Percentiles rank a stretch among this genome's conserved stretches.
Evolutionary conservation across 2,329 filamentous ascomycete genomes (phyloP).

Genomic region (Verticillium albo-atrum): DNA sequence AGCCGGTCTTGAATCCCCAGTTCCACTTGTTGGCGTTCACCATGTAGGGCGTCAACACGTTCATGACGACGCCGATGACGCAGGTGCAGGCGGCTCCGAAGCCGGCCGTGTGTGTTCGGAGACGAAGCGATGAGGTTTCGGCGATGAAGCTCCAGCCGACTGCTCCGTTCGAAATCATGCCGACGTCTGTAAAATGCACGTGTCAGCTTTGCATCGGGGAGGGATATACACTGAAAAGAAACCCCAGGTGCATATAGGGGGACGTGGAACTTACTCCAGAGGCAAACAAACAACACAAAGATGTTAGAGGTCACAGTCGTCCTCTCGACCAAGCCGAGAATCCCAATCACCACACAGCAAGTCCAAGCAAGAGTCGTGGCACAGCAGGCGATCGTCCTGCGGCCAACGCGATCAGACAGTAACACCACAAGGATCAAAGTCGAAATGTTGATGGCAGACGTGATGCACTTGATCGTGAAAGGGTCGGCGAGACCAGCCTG

Average conservation of each 20-base stretch:
- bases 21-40: conserved; percentile 23
- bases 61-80: conserved; percentile 13
- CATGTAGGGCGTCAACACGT: conserved; percentile 23
- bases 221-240: too few relatives aligned
- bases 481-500: conserved; percentile 22
- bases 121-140: conserved; percentile 28
- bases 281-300: conserved; percentile 12
- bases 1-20: conserved; percentile 25
- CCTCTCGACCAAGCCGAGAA: conserved; percentile 4
- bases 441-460: conserved; percentile 13
- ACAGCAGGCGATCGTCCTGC: conserved; percentile 10
- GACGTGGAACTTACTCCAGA: conserved; percentile 7
- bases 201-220: neutral
- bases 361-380: conserved; percentile 9
- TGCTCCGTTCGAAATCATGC: conserved; percentile 19
- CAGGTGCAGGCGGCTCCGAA: conserved; percentile 19
- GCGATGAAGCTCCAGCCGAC: conserved; percentile 23
- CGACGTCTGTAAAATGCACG: conserved; percentile 14
- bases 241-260: too few relatives aligned
- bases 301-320: conserved; percentile 4
- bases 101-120: conserved; percentile 24
- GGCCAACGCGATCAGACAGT: conserved; percentile 9
- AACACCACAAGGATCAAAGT: conserved; percentile 10
- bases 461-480: conserved; percentile 16
- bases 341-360: conserved; percentile 8